A percentile compares a stretch with the other conserved stretches of the same genome.
Evolutionary conservation across 1,139 yeast genomes (phyloP).

Genomic region (Kodamaea arcana): DNA sequence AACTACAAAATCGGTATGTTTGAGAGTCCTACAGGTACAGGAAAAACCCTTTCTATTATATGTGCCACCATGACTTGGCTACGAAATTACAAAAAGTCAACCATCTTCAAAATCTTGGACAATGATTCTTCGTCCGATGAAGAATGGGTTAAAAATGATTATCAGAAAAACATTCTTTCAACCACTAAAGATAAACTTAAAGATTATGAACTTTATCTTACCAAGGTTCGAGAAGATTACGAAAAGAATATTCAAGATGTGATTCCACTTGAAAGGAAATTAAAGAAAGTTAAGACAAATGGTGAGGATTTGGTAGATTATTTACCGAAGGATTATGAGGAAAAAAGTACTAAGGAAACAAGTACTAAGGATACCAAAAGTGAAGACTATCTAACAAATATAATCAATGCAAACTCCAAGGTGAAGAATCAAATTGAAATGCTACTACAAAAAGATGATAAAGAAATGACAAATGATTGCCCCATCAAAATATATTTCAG

Average conservation of each 20-base stretch:
- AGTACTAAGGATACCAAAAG: constrained; percentile 13
- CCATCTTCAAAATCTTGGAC: constrained; percentile 34
- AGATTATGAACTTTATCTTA: constrained; percentile 41
- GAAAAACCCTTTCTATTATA: constrained; percentile 82
- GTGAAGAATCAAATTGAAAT: constrained; percentile 42
- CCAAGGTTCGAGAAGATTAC: constrained; percentile 19
- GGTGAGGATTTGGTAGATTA: constrained; percentile 18
- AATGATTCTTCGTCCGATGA: constrained; percentile 38
- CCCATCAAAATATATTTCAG: constrained; percentile 57
- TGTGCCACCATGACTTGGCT: constrained; percentile 89
- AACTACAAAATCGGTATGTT: constrained; percentile 72
- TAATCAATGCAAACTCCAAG: constrained; percentile 8
- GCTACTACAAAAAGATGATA: constrained; percentile 37
- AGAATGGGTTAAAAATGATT: constrained; percentile 53
- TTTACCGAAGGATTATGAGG: constrained; percentile 38
- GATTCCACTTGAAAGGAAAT: constrained; percentile 5
- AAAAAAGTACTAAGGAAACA: constrained; percentile 20
- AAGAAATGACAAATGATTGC: constrained; percentile 26
- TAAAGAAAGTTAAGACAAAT: constrained; percentile 1
- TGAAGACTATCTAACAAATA: no score
- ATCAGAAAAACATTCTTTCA: constrained; percentile 29
- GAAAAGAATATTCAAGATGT: constrained; percentile 12
- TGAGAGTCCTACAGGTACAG: constrained; percentile 96
- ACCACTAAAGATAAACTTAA: constrained; percentile 26
- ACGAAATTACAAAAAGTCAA: constrained; percentile 49